Percentiles rank a stretch among this genome's conserved stretches.
phyloP scores from a whole-genome alignment of 495 filamentous ascomycete genomes.

The Halenospora varia region DNA sequence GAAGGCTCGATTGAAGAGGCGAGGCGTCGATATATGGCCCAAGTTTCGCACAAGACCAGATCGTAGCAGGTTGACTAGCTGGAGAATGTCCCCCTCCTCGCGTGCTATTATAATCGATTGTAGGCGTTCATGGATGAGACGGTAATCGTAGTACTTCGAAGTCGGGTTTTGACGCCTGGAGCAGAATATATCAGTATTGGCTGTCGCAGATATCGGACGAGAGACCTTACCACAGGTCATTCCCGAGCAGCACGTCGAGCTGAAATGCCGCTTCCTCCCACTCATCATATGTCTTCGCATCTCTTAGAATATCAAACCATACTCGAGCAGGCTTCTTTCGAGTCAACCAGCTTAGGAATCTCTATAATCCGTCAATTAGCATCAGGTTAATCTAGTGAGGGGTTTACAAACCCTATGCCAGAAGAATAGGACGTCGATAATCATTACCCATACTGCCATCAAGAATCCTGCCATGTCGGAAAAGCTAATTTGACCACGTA shows the following conservation, averaged over 20 bases:
- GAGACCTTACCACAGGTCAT: slow-evolving; percentile 69
- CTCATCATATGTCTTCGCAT: slow-evolving; percentile 69
- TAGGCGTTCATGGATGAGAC: slow-evolving; percentile 75
- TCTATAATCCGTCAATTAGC: slow-evolving; percentile 36
- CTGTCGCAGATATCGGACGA: neutral
- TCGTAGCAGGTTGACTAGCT: slow-evolving; percentile 73
- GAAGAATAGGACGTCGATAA: slow-evolving; percentile 59
- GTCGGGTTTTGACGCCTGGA: slow-evolving; percentile 73
- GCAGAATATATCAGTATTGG: slow-evolving; percentile 1
- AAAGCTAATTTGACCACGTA: neutral
- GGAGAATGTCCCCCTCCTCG: slow-evolving; percentile 71
- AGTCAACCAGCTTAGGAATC: slow-evolving; percentile 50
- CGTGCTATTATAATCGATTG: slow-evolving; percentile 67
- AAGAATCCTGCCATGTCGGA: slow-evolving; percentile 31
- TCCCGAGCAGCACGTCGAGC: slow-evolving; percentile 71
- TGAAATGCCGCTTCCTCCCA: slow-evolving; percentile 80
- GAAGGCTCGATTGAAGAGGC: slow-evolving; percentile 80
- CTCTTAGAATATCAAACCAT: slow-evolving; percentile 53
- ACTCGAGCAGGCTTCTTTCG: slow-evolving; percentile 47
- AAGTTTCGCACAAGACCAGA: slow-evolving; percentile 87
- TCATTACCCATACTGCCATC: slow-evolving; percentile 46
- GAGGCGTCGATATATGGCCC: slow-evolving; percentile 83
- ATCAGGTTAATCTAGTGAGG: neutral
- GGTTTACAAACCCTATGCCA: slow-evolving; percentile 55
- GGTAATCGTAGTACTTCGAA: slow-evolving; percentile 83